Base-by-base conservation (phyloP, 306 rosid genomes). In the Comarum palustre region DNA sequence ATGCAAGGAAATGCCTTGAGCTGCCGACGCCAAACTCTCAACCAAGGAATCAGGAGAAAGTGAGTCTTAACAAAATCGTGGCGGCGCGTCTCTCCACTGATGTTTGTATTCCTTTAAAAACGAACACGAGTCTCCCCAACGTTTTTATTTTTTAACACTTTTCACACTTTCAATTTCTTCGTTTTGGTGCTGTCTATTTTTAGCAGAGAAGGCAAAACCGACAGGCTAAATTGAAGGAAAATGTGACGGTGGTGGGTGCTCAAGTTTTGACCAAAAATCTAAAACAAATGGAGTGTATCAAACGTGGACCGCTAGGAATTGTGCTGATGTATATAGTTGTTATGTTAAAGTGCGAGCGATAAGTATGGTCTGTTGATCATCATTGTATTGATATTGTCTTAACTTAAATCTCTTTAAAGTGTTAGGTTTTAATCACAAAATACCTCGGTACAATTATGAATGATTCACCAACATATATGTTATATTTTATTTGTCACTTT, bases 61-160 rank as follows among this genome's bases (percentile, higher is more conserved):
- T 2, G 60, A 20, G 54, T 48, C 24, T 50, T 4, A 50, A 50
- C 45, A 11, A 4, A 69, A 62, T 27, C 70, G 38, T 58, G 64
- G 39, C 73, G 88, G 82, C 87, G 80, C 75, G 77, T 65, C 71
- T 25, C 52, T 47, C 12, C 13, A 17, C 2, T 8, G 4, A 0
- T 17, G 36, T 31, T 16, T 15, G 4, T 71, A 69, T 59, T 75
- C 77, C 8, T 34, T 47, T 34, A 42, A 72, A 57, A 38, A 38
- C 41, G 8, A 38, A 38, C 6, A 38, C 41, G 41, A 38, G 10
- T 38, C 10, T 45, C 15, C 13, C 50, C 60, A 60, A 60, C 77
- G 77, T 62, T 58, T 11, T 31, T n/a, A 4, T 8, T 13, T 14
- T 29, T n/a, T n/a, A n/a, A n/a, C n/a, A n/a, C 0, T n/a, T 12